Evolutionary conservation across 108 stramenopile genomes (phyloP).

Genomic region (Pseudonitzschia pungens): DNA sequence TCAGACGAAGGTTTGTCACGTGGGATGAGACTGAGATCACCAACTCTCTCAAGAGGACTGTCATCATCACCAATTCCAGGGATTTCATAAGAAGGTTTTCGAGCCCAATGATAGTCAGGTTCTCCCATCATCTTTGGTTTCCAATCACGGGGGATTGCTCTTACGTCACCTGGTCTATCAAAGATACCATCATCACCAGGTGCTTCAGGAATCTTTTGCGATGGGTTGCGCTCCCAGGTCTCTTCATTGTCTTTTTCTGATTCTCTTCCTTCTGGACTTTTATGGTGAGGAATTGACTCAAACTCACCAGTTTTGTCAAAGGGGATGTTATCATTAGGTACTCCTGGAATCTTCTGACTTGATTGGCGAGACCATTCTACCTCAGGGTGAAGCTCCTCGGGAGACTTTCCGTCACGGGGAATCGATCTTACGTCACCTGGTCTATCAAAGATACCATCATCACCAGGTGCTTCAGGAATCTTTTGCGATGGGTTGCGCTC

Average conservation of each 20-base stretch:
- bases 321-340: slow-evolving; percentile 2
- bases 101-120: slow-evolving; percentile 26
- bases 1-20: slow-evolving; percentile 27
- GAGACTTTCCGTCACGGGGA: slow-evolving; percentile 28
- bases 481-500: neutral
- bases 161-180: slow-evolving; percentile 28
- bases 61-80: slow-evolving; percentile 19
- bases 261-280: neutral
- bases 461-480: slow-evolving; percentile 11
- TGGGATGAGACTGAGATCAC: slow-evolving; percentile 23
- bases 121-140: slow-evolving; percentile 9
- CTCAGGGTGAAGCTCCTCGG: slow-evolving; percentile 7
- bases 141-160: slow-evolving; percentile 30
- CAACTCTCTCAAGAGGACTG: slow-evolving; percentile 18
- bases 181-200: slow-evolving; percentile 27
- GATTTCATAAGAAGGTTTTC: slow-evolving; percentile 8
- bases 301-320: neutral
- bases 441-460: slow-evolving; percentile 15
- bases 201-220: slow-evolving; percentile 21
- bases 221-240: slow-evolving; percentile 15
- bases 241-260: neutral
- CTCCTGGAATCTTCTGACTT: slow-evolving; percentile 4
- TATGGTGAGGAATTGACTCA: slow-evolving; percentile 16
- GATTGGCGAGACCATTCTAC: slow-evolving; percentile 21
- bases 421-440: slow-evolving; percentile 30